Percentiles rank a stretch among this genome's conserved stretches.
phyloP scores from a whole-genome alignment of 1,284 basidiomycete species.

The Ganoderma lingzhi region DNA sequence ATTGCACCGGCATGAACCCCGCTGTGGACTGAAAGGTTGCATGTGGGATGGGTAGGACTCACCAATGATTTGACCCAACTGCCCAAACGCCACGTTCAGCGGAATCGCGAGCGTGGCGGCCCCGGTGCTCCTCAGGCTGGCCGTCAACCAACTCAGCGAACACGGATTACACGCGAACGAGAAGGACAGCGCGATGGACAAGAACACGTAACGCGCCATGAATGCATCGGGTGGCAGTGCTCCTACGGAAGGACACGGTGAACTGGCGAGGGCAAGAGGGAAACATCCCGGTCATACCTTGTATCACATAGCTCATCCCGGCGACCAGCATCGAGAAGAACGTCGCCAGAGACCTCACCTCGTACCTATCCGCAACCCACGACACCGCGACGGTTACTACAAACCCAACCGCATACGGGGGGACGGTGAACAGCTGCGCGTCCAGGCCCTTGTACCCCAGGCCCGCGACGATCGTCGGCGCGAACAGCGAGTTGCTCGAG shows the following conservation, averaged over 20 bases:
- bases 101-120: constrained; percentile 45
- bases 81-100: constrained; percentile 45
- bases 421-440: constrained; percentile 65
- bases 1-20: neutral
- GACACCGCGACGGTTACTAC: constrained; percentile 41
- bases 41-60: neutral
- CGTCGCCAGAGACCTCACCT: constrained; percentile 29
- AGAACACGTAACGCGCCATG: constrained; percentile 42
- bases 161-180: constrained; percentile 45
- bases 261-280: too few relatives aligned
- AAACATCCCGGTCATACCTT: constrained; percentile 19
- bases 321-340: constrained; percentile 27
- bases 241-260: constrained; percentile 21
- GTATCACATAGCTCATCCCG: constrained; percentile 30
- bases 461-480: constrained; percentile 47
- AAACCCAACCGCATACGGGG: constrained; percentile 54
- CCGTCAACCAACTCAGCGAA: constrained; percentile 46
- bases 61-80: constrained; percentile 46
- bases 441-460: constrained; percentile 54
- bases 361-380: constrained; percentile 32
- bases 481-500: constrained; percentile 46
- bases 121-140: constrained; percentile 42
- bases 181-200: constrained; percentile 44
- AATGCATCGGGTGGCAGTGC: constrained; percentile 39
- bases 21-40: neutral